Evolutionary conservation across 768 basidiomycete genomes (phyloP).

Genomic region (Amanita exitialis): DNA sequence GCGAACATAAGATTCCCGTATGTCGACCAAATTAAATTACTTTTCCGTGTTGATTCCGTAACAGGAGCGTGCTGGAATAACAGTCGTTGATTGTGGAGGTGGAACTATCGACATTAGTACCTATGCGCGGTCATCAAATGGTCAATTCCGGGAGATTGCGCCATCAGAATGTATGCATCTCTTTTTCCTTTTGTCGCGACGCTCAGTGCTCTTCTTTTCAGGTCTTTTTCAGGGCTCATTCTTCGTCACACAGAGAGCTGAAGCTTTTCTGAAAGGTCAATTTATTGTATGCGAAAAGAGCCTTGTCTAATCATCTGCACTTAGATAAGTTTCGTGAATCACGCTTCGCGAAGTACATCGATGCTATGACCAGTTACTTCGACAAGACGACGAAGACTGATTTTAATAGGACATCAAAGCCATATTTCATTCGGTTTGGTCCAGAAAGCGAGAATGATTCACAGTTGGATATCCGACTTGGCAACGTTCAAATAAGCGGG

Average conservation of each 20-base stretch:
- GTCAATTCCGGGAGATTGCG: background rate
- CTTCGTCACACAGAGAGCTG: slow-evolving; percentile 2
- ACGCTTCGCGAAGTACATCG: slow-evolving; percentile 21
- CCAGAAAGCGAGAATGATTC: slow-evolving; percentile 28
- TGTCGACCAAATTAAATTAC: slow-evolving; percentile 25
- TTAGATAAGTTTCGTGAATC: background rate
- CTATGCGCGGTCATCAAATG: background rate
- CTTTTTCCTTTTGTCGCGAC: slow-evolving; percentile 15
- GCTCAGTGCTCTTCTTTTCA: background rate
- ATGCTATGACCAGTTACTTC: slow-evolving; percentile 25
- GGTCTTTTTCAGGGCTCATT: slow-evolving; percentile 1
- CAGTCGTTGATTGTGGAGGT: background rate
- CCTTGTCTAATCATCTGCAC: background rate
- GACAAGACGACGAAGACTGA: slow-evolving; percentile 37
- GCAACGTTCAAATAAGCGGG: slow-evolving; percentile 28
- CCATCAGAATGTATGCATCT: background rate
- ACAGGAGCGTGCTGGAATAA: background rate
- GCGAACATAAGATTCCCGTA: slow-evolving; percentile 15
- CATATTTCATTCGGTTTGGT: slow-evolving; percentile 39
- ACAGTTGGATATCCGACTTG: slow-evolving; percentile 28
- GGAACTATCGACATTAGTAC: background rate
- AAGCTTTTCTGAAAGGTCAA: background rate
- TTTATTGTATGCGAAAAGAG: background rate
- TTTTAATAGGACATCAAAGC: slow-evolving; percentile 21
- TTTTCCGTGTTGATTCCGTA: slow-evolving; percentile 4